phyloP scores from a whole-genome alignment of 768 basidiomycete species.

The Rhizopogon roseolus region DNA sequence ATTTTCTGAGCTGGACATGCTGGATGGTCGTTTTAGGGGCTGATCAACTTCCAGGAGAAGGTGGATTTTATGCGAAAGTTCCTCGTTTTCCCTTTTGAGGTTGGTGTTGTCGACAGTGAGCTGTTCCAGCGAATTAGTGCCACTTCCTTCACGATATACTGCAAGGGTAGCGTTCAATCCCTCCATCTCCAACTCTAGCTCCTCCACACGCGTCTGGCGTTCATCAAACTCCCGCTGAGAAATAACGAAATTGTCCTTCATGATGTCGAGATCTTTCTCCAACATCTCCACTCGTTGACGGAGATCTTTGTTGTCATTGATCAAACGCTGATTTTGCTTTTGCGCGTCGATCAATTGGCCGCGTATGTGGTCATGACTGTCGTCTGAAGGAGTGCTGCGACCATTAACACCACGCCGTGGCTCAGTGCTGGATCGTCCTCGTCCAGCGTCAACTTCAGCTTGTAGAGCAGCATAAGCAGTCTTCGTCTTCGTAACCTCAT shows the following conservation, averaged over 20 bases:
- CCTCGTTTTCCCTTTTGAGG: constrained; percentile 81
- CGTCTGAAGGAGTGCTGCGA: constrained; percentile 76
- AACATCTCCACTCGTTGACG: constrained; percentile 66
- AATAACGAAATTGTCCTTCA: constrained; percentile 64
- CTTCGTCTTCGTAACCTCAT: constrained; percentile 92
- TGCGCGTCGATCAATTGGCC: constrained; percentile 74
- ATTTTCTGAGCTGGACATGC: constrained; percentile 81
- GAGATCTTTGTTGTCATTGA: constrained; percentile 72
- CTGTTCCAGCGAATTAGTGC: constrained; percentile 76
- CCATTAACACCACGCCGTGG: constrained; percentile 61
- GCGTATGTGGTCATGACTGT: constrained; percentile 58
- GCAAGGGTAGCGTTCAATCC: constrained; percentile 67
- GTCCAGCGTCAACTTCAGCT: constrained; percentile 70
- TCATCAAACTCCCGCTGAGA: constrained; percentile 80
- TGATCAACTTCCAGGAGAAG: constrained; percentile 85
- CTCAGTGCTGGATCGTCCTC: constrained; percentile 54
- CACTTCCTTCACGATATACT: constrained; percentile 70
- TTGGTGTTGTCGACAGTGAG: constrained; percentile 76
- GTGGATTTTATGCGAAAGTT: constrained; percentile 88
- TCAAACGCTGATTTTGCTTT: constrained; percentile 66
- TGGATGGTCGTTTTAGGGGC: constrained; percentile 65
- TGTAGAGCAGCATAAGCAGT: constrained; percentile 74
- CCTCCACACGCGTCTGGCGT: constrained; percentile 68
- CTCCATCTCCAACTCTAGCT: constrained; percentile 77
- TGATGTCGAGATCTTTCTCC: constrained; percentile 68